These are phyloP conservation scores for Cucurbita ficifolia DNA, from an alignment of 306 rosid species.

Conservation along the genomic window DNA sequence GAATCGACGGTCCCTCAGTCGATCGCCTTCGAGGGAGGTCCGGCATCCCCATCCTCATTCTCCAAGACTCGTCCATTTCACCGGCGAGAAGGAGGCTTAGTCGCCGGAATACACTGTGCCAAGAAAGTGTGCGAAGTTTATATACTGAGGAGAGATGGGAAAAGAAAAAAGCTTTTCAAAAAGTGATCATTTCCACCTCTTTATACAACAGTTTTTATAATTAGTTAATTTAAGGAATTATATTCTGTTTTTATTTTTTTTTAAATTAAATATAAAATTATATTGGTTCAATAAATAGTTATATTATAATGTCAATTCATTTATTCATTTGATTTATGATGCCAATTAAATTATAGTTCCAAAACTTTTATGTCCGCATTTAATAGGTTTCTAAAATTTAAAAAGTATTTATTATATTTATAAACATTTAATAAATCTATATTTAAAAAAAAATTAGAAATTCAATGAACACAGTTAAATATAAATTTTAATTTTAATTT, in stretches of 20 bases:
- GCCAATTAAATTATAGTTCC: no score
- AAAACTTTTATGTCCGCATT: no score
- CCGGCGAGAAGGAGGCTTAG: not conserved
- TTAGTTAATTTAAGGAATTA: not conserved
- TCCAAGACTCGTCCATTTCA: constrained; percentile 56
- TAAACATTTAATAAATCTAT: no score
- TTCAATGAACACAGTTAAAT: no score
- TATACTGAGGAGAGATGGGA: not conserved
- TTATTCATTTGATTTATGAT: no score
- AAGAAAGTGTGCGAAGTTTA: not conserved
- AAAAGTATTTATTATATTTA: no score
- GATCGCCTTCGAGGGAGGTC: constrained; percentile 37
- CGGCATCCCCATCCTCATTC: constrained; percentile 36
- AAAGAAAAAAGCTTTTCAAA: not conserved
- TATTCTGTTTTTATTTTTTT: not conserved
- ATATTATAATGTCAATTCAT: not conserved
- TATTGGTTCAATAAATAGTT: not conserved
- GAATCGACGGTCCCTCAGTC: constrained; percentile 22
- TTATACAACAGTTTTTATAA: not conserved
- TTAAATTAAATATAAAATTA: not conserved
- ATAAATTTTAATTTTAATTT: no score
- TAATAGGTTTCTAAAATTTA: no score
- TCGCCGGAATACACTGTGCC: constrained; percentile 6
- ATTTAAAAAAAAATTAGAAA: no score
- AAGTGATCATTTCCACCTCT: not conserved